Percentiles rank a stretch among this genome's conserved stretches.
Evolutionary conservation across 352 stramenopile species (phyloP).

Genomic region (Pythium biforme): DNA sequence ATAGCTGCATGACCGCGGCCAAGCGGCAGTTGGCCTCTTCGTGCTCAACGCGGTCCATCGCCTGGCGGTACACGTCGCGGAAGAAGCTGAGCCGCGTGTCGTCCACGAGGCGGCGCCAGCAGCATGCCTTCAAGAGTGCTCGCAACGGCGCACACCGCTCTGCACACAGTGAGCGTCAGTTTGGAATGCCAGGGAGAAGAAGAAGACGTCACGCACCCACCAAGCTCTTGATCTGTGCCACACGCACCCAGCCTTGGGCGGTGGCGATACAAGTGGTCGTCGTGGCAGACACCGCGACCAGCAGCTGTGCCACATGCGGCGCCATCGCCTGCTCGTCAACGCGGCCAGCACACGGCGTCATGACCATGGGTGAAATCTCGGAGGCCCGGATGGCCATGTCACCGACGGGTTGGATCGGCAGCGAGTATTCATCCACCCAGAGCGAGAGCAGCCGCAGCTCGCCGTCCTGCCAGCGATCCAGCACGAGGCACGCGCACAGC

Average conservation of each 20-base stretch:
- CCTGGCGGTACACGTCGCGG: constrained; percentile 43
- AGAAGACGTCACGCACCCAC: constrained; percentile 17
- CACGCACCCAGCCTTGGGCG: constrained; percentile 10
- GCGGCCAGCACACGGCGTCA: constrained; percentile 36
- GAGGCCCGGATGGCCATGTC: constrained; percentile 29
- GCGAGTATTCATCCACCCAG: constrained; percentile 60
- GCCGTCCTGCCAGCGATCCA: constrained; percentile 51
- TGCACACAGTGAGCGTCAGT: background rate
- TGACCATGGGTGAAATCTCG: constrained; percentile 34
- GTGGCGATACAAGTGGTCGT: background rate
- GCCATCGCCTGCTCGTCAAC: constrained; percentile 40
- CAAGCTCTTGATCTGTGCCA: constrained; percentile 21
- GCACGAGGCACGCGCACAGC: constrained; percentile 41
- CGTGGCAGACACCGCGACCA: background rate
- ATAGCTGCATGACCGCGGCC: constrained; percentile 40
- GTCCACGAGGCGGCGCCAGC: constrained; percentile 56
- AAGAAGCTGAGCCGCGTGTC: constrained; percentile 59
- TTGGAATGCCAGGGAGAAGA: background rate
- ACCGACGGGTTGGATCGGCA: constrained; percentile 11
- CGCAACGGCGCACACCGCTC: constrained; percentile 28
- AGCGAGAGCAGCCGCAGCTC: constrained; percentile 41
- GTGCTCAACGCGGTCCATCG: constrained; percentile 34
- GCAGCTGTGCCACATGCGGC: constrained; percentile 33
- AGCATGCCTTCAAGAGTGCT: constrained; percentile 33
- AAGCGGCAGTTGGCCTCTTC: constrained; percentile 36